A percentile compares a stretch with the other conserved stretches of the same genome.
These are phyloP conservation scores for Cochlearia excelsa DNA, from an alignment of 345 rosid species.

Conservation along the genomic window DNA sequence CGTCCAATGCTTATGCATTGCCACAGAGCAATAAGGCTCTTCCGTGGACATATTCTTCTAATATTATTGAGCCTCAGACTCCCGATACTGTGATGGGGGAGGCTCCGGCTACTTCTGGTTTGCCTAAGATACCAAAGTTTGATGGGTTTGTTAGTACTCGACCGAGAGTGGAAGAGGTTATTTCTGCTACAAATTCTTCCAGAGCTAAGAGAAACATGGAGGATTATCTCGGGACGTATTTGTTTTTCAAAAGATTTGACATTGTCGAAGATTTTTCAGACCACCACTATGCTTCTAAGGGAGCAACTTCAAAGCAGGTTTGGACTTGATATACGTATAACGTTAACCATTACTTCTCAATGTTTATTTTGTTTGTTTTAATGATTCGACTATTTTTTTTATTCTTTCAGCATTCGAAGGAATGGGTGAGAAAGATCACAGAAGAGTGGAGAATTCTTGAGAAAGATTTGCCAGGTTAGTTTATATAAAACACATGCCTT, in stretches of 20 bases:
- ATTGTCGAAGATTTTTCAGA: slow-evolving; percentile 67
- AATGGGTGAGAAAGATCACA: slow-evolving; percentile 72
- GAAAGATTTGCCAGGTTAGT: slow-evolving; percentile 82
- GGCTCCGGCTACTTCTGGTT: slow-evolving; percentile 24
- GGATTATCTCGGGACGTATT: slow-evolving; percentile 51
- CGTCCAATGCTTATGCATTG: slow-evolving; percentile 26
- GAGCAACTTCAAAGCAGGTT: slow-evolving; percentile 53
- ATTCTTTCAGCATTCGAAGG: slow-evolving; percentile 51
- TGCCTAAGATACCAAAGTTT: background rate
- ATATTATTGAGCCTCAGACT: slow-evolving; percentile 28
- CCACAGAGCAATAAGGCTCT: slow-evolving; percentile 16
- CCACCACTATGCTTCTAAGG: slow-evolving; percentile 50
- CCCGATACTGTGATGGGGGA: slow-evolving; percentile 25
- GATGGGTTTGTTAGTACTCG: slow-evolving; percentile 4
- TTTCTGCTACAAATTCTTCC: slow-evolving; percentile 23
- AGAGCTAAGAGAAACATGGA: slow-evolving; percentile 37
- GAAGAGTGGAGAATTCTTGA: slow-evolving; percentile 87
- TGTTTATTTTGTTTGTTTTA: slow-evolving; percentile 8
- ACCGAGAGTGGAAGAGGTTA: slow-evolving; percentile 17
- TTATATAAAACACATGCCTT: background rate
- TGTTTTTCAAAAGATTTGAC: slow-evolving; percentile 72
- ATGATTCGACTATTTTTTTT: slow-evolving; percentile 11
- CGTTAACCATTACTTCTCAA: slow-evolving; percentile 12
- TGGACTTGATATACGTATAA: slow-evolving; percentile 11
- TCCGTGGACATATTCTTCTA: background rate